These are phyloP conservation scores for Candida freyschussii DNA, from an alignment of 1,139 yeast species.

Conservation along the genomic window DNA sequence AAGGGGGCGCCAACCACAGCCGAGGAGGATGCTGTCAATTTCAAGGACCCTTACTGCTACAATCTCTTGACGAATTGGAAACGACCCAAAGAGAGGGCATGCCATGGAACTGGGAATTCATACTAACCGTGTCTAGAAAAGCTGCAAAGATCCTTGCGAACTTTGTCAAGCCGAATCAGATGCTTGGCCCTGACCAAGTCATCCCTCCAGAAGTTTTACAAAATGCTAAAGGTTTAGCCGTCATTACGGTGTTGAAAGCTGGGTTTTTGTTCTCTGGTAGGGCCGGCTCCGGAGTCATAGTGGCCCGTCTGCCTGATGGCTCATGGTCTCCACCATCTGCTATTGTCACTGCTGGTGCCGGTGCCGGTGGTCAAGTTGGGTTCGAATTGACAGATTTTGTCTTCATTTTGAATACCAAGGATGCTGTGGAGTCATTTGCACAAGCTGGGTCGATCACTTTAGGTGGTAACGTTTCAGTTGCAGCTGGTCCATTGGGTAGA, in stretches of 20 bases:
- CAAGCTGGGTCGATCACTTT: conserved; percentile 91
- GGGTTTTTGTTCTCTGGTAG: conserved; percentile 95
- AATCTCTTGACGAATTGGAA: not conserved
- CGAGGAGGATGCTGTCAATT: too few relatives aligned
- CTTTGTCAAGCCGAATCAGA: conserved; percentile 92
- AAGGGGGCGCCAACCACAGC: too few relatives aligned
- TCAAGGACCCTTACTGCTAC: too few relatives aligned
- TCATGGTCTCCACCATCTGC: conserved; percentile 99
- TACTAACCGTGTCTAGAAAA: conserved; percentile 49
- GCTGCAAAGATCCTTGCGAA: conserved; percentile 93
- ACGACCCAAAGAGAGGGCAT: conserved; percentile 2
- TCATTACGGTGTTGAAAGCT: conserved; percentile 89
- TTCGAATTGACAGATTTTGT: conserved; percentile 96
- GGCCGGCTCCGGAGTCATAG: conserved; percentile 95
- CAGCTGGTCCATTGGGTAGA: conserved; percentile 98
- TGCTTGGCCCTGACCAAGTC: conserved; percentile 81
- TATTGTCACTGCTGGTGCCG: conserved; percentile 94
- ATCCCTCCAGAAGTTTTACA: conserved; percentile 87
- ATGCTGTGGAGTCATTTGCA: conserved; percentile 93
- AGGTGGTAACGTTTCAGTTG: conserved; percentile 92
- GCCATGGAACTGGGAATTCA: too few relatives aligned
- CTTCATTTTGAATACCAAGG: conserved; percentile 76
- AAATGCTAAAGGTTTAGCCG: conserved; percentile 89
- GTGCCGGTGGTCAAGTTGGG: conserved; percentile 97
- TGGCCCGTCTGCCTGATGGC: conserved; percentile 92